Evolutionary conservation across 2,329 filamentous ascomycete species (phyloP), one percentile per base, ranked within the genome.

Genomic region (Nigrospora oryzae): DNA sequence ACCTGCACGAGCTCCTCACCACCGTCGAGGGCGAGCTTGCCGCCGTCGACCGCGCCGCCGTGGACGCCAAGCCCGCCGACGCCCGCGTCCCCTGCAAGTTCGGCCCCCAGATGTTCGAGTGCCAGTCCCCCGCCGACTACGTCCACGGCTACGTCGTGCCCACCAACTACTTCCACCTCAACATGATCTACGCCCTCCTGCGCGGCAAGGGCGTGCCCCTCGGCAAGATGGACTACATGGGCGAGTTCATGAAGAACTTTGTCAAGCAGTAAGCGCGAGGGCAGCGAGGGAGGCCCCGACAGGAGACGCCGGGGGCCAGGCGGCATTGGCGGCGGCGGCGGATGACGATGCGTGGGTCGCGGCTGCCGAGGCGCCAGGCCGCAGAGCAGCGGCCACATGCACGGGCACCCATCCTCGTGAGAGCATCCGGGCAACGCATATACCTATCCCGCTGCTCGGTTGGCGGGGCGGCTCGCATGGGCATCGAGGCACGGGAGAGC

Each of bases 161-260:
- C 13, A 83, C 83, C 53, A 63, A 82, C 52, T 83, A 70, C 64
- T 85, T 84, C 60, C 81, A 84, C 56, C 53, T 75, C 14, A 68
- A 61, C 3, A 78, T 69, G 17, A 69, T 75, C 5, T 84, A 84
- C 62, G 66, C 62, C 14, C 75, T 85, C 41, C 53, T 84, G 58
- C 67, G 81, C 50, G 73, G 70, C 53, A 68, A 77, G 63, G 81
- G 80, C 1, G 76, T 83, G 35, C 64, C 67, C 0, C 17, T 85
- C 30, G 79, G 79, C 16, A 84, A 84, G 68, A 41, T 53, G 47
- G 75, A 83, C 53, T 84, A 67, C 55, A 17, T 12, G 5, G 31
- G 11, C 8, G 47, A 23, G 33, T 49, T 49, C 35, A 38, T 42
- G 17, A 31, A 44, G 38, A 8, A 34, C 30, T 44, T 48, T 38